Evolutionary conservation across 2,329 filamentous ascomycete species (phyloP), one percentile per base, ranked within the genome.

Genomic region (Sclerotinia subarctica): DNA sequence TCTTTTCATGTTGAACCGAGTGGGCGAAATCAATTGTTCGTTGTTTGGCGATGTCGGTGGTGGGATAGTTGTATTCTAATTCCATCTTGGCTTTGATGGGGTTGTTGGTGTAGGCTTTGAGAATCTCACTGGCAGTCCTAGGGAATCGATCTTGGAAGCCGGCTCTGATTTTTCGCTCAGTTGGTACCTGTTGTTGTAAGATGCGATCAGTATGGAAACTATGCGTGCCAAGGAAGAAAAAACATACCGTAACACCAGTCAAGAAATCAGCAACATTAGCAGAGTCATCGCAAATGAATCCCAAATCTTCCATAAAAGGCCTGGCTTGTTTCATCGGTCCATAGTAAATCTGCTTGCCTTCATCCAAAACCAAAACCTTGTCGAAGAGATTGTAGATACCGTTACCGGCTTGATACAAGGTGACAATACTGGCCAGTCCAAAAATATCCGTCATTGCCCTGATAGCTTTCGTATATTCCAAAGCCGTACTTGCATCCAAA

Each of bases 381-480:
- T 91, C 88, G 74, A 91, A 91, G 0, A 88, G 81, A 35, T 89
- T 80, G 75, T 90, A 90, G 69, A 91, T 90, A 32, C 84, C 86
- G 67, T 91, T 89, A 7, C 87, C 87, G 3, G 89, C 89, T 74
- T 91, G 89, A 75, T 92, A 91, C 0, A 90, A 80, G 0, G 87
- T 89, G 17, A 89, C 86, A 58, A 90, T 85, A 0, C 86, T 84
- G 0, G 86, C 80, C 5, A 89, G 78, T 0, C 86, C 85, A 5
- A 86, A 78, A 1, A 88, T 82, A 70, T 90, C 86, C 0, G 88
- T 90, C 82, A 90, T 81, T 6, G 85, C 83, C 10, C 88, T 81
- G n/a, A 90, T 78, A 2, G 85, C 84, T 72, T 86, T 87, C 38
- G 83, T 81, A 74, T 84, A 89, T 64, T 88, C 46, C 93, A 82